Evolutionary conservation across 2,329 filamentous ascomycete species (phyloP), one percentile per base, ranked within the genome.

Genomic region (Helotiales sp.): DNA sequence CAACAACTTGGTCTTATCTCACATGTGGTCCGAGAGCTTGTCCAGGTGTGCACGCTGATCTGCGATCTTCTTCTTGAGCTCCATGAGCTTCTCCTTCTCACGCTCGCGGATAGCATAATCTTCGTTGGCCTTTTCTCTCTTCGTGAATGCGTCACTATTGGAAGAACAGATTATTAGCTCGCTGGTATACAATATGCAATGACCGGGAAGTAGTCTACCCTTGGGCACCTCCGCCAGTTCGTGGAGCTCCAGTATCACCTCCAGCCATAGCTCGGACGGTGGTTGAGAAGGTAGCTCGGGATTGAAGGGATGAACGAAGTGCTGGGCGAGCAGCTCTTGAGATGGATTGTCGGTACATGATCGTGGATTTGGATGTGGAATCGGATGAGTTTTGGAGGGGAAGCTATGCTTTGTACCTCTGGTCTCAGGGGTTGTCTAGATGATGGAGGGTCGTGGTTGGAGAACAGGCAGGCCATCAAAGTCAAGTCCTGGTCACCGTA

Each of bases 11-110:
- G 46, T 22, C 48, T 30, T 48, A 53, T 77, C 88, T 72, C 77
- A 95, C 91, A 96, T 92, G 82, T 96, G 90, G 71, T 89, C 83
- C 70, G 91, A 87, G 62, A 97, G 85, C 74, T 93, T 88, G 72
- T 93, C 81, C 65, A 97, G 85, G 79, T 96, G 91, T 66, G 86
- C 78, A 75, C 90, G 85, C 80, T 96, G 91, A 75, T 90, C 86
- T 63, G 76, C 71, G 65, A 97, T 83, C 80, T 85, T 86, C 78
- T 83, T 81, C 76, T 84, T 88, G 69, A 96, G 86, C 73, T 84
- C 84, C 52, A 83, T 68, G 63, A 97, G 88, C 91, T 96, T 97
- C 79, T 93, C 87, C 78, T 86, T 85, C 84, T 98, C 95, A 73
- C 92, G 90, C 79, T 89, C 80, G 70, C 86, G 85, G 77, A 99